phyloP scores from a whole-genome alignment of 1,284 basidiomycete species.

The Meira nashicola region DNA sequence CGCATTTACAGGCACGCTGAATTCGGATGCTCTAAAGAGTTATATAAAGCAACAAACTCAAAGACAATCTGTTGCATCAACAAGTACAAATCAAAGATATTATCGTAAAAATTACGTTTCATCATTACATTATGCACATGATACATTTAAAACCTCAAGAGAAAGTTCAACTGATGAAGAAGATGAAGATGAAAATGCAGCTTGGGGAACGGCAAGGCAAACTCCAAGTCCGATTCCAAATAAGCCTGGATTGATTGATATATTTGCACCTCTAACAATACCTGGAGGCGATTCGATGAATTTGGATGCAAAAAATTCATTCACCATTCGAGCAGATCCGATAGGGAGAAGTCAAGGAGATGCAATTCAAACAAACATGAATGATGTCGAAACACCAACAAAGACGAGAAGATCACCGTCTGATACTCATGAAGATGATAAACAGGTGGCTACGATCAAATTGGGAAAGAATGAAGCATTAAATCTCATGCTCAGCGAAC shows the following conservation, averaged over 20 bases:
- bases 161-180: background rate
- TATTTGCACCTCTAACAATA: background rate
- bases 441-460: background rate
- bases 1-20: conserved; percentile 36
- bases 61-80: conserved; percentile 20
- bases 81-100: background rate
- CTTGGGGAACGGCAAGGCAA: conserved; percentile 8
- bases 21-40: conserved; percentile 32
- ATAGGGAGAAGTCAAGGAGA: background rate
- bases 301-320: background rate
- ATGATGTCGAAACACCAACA: background rate
- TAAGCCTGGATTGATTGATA: background rate
- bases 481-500: too few species aligned
- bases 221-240: background rate
- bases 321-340: background rate
- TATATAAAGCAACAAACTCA: conserved; percentile 32
- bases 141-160: conserved; percentile 17
- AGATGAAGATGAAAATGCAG: background rate
- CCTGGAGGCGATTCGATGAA: background rate
- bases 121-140: conserved; percentile 17
- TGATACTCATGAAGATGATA: background rate
- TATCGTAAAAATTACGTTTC: conserved; percentile 15
- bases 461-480: too few species aligned
- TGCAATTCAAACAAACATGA: background rate
- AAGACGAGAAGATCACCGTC: background rate